Conservation (phyloP, 1,284 basidiomycete species). For the Neolentinus lepideus region DNA sequence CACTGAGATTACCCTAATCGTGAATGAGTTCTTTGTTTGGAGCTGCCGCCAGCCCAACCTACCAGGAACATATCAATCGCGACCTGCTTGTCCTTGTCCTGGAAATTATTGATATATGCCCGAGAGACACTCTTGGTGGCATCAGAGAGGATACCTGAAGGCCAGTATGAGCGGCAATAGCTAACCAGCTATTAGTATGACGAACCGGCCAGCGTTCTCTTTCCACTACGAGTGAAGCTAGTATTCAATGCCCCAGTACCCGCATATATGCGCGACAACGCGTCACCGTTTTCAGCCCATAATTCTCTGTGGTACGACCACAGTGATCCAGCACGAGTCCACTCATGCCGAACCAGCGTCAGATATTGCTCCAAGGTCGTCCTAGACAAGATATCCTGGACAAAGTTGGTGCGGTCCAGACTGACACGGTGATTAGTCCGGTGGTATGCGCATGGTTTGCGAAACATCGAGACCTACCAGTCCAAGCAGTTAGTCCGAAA, state of each 20-base stretch:
- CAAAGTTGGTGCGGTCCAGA: constrained; percentile 96
- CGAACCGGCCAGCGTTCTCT: constrained; percentile 81
- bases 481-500: constrained; percentile 96
- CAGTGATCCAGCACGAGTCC: constrained; percentile 61
- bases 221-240: constrained; percentile 90
- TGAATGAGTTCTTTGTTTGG: neutral
- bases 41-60: constrained; percentile 15
- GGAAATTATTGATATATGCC: constrained; percentile 98
- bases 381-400: constrained; percentile 87
- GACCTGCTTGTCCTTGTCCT: constrained; percentile 90
- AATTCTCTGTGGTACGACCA: constrained; percentile 89
- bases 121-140: constrained; percentile 94
- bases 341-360: constrained; percentile 61
- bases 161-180: neutral
- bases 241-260: constrained; percentile 97
- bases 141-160: constrained; percentile 81
- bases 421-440: constrained; percentile 31
- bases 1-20: constrained; percentile 81
- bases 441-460: constrained; percentile 5
- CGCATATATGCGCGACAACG: constrained; percentile 88
- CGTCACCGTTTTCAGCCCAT: constrained; percentile 96
- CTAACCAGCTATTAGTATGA: neutral
- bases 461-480: constrained; percentile 48
- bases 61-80: constrained; percentile 96
- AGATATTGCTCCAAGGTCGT: constrained; percentile 73